Evolutionary conservation across 306 rosid genomes (phyloP), one percentile per base, ranked within the genome.

Genomic region (Arachis hypogaea): DNA sequence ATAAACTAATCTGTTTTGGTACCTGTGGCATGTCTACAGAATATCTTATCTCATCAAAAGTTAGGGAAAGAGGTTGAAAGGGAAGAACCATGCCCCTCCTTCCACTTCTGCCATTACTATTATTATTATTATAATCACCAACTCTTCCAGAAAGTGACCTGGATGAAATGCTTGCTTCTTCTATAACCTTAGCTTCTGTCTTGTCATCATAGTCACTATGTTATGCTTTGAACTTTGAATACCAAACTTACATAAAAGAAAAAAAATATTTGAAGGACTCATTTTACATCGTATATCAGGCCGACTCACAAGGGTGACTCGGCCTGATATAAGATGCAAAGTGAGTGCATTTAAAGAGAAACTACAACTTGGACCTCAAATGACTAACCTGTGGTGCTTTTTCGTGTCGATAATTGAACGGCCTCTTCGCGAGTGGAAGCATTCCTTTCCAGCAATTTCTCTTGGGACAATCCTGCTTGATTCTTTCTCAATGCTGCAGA

Each of bases 31-130:
- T 90, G 77, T 90, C 95, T 41, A 93, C 84, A 56, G 91, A 84
- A 71, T 93, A 90, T 85, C 78, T 85, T 71, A 93, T 87, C 67
- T 90, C 98, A 75, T 93, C 86, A 47, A 90, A 90, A 52, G 93
- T 82, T 70, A 93, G 82, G 70, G 95, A 88, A 29, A 83, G 81
- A 11, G 96, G 93, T 69, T 83, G 85, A 84, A 88, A 90, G 77
- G 98, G 96, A 88, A 93, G 98, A 87, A 87, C 90, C 96, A 93
- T 90, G 42, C 96, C 93, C 10, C 80, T 77, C 46, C 58, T 76
- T 69, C 78, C 77, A 73, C 67, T 78, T 67, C 18, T 54, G 68
- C 56, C 82, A 74, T 56, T 58, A 60, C 72, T 87, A 66, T 74
- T 88, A 33, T 7, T 58, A 60, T 74, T 87, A 66, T 74, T 88